These are phyloP conservation scores for Pyrenochaeta sp. DNA, from an alignment of 2,329 filamentous ascomycete genomes.

Conservation along the genomic window DNA sequence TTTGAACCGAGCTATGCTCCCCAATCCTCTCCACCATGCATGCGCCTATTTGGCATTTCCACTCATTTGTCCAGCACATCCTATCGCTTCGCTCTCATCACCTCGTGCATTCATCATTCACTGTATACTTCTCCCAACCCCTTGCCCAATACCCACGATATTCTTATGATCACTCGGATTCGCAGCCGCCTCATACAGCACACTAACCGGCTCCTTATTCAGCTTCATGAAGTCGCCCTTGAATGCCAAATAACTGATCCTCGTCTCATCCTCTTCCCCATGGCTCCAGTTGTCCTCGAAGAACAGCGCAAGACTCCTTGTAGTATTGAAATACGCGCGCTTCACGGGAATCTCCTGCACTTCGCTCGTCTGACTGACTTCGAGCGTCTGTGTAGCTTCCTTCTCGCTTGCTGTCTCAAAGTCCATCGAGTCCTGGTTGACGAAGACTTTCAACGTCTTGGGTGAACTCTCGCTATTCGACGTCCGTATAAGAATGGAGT, in stretches of 20 bases:
- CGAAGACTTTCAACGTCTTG: slow-evolving; percentile 82
- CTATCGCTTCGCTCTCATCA: background rate
- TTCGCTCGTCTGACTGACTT: slow-evolving; percentile 79
- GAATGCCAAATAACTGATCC: slow-evolving; percentile 86
- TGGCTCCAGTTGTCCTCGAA: slow-evolving; percentile 86
- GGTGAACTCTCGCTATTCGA: slow-evolving; percentile 76
- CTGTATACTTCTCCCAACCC: slow-evolving; percentile 47
- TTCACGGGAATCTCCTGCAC: slow-evolving; percentile 89
- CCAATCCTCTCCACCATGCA: background rate
- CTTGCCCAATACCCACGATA: slow-evolving; percentile 50
- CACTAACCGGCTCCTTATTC: slow-evolving; percentile 81
- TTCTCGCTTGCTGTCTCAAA: slow-evolving; percentile 78
- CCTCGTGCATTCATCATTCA: slow-evolving; percentile 10
- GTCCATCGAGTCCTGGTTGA: slow-evolving; percentile 84
- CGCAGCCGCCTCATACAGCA: slow-evolving; percentile 92
- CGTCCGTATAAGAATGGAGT: slow-evolving; percentile 86
- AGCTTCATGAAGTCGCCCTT: slow-evolving; percentile 92
- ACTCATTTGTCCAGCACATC: background rate
- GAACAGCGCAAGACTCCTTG: slow-evolving; percentile 84
- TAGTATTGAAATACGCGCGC: slow-evolving; percentile 86
- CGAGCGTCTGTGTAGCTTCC: slow-evolving; percentile 75
- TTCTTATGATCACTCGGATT: slow-evolving; percentile 85
- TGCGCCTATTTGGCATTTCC: slow-evolving; percentile 2
- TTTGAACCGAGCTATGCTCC: background rate
- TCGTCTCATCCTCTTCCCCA: slow-evolving; percentile 81